Evolutionary conservation across 2,329 filamentous ascomycete species (phyloP).

Genomic region (Diaporthe amygdali): DNA sequence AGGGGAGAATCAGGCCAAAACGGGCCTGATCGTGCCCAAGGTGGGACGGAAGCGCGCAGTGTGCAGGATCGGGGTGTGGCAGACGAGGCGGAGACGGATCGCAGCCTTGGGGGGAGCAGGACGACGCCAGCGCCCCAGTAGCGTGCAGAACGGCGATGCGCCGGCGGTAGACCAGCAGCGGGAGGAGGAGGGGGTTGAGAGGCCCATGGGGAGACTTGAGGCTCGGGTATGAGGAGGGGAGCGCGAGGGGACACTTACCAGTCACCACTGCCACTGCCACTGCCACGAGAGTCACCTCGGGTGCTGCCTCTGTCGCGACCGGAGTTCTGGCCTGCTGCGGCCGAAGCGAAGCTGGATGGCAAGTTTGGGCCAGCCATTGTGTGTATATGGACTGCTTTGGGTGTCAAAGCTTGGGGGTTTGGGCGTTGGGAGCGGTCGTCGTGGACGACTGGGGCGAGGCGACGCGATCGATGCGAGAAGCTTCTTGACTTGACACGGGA

Average conservation of each 20-base stretch:
- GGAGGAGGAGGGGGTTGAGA: neutral
- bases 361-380: conserved; percentile 71
- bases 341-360: conserved; percentile 84
- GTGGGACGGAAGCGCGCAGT: neutral
- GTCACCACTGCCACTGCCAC: conserved; percentile 67
- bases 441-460: neutral
- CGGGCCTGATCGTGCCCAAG: neutral
- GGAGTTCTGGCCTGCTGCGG: conserved; percentile 76
- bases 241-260: conserved; percentile 61
- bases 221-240: conserved; percentile 19
- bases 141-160: neutral
- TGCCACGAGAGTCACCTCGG: conserved; percentile 61
- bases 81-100: neutral
- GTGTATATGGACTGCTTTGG: conserved; percentile 2
- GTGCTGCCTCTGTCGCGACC: conserved; percentile 64
- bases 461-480: conserved; percentile 4
- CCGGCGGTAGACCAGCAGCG: neutral
- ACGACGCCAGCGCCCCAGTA: neutral
- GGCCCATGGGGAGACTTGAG: neutral
- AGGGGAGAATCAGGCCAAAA: conserved; percentile 18
- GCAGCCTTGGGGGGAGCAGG: neutral
- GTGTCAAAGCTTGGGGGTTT: neutral
- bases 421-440: neutral
- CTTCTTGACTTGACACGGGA: neutral
- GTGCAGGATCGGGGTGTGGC: neutral